Percentiles rank a stretch among this genome's conserved stretches.
phyloP scores from a whole-genome alignment of 2,329 filamentous ascomycete species.

The Ceratocystis destructans region DNA sequence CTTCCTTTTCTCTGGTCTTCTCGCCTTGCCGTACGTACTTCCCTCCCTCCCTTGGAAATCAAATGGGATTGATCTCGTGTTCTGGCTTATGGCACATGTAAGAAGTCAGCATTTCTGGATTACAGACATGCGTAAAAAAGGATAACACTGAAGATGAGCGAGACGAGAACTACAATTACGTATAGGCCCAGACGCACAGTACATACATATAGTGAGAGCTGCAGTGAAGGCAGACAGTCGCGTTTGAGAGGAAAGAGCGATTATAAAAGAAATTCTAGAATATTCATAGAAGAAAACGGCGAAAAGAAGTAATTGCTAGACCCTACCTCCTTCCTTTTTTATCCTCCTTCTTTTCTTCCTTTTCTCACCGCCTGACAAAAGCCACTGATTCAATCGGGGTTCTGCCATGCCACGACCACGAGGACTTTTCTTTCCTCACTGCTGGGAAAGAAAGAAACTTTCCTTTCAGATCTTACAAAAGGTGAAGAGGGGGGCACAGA shows the following conservation, averaged over 20 bases:
- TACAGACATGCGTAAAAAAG: not conserved
- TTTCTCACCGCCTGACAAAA: slow-evolving; percentile 2
- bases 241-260: not conserved
- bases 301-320: not conserved
- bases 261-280: slow-evolving; percentile 7
- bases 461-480: not conserved
- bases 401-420: not conserved
- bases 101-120: not conserved
- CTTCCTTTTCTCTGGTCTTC: not conserved
- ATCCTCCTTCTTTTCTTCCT: not conserved
- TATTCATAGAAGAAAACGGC: not conserved
- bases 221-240: not conserved
- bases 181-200: too few species aligned
- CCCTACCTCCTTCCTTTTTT: too few species aligned
- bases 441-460: not conserved
- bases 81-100: not conserved
- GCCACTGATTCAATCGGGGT: not conserved
- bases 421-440: too few species aligned
- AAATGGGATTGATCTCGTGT: not conserved
- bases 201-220: too few species aligned
- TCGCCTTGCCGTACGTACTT: not conserved
- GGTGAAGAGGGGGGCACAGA: not conserved
- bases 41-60: not conserved
- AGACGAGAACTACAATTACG: not conserved
- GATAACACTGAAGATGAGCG: not conserved